Base-by-base conservation (phyloP, 345 rosid genomes). In the Salix purpurea region DNA sequence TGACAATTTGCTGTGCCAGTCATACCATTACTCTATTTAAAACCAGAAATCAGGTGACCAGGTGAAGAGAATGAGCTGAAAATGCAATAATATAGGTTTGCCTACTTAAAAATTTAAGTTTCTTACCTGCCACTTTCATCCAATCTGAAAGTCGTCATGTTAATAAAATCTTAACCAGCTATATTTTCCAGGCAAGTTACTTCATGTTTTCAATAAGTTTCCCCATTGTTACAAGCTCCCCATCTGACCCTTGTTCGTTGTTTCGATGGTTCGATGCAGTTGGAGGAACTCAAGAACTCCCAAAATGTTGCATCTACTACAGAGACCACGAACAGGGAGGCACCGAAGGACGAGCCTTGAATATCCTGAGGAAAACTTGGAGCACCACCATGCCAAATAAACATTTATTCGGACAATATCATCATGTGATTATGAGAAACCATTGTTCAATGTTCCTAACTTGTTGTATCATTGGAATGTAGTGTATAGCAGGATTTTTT, bases 251-350 rank as follows among this genome's bases (percentile, higher is more conserved):
- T 46, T 34, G 5, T 46, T 40, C 32, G 12, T 52, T 69, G 70
- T 50, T 36, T 58, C 30, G 2, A 12, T 76, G 73, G 65, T 68
- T 12, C 34, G 65, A 70, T 84, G 86, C 89, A 90, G 94, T 74
- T 90, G 65, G 89, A 88, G 79, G 91, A 88, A 69, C 80, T 87
- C 19, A 84, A 86, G 84, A 82, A 67, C 32, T 68, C 78, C 5
- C 82, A 80, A n/a, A 71, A 69, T 54, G 52, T 19, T 5, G 71
- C 71, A 39, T 68, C 88, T 46, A 21, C 81, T 10, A 74, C 76
- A 39, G 89, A 86, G 76, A 60, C 79, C n/a, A 56, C 12, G 0
- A 80, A 85, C 26, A 82, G 77, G n/a, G 87, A 84, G 71, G 78
- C 81, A 40, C 68, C 74, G 6, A 84, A 84, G 70, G 84, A 85